Conservation (phyloP, 2,329 filamentous ascomycete genomes). For the Aschersonia sp. region DNA sequence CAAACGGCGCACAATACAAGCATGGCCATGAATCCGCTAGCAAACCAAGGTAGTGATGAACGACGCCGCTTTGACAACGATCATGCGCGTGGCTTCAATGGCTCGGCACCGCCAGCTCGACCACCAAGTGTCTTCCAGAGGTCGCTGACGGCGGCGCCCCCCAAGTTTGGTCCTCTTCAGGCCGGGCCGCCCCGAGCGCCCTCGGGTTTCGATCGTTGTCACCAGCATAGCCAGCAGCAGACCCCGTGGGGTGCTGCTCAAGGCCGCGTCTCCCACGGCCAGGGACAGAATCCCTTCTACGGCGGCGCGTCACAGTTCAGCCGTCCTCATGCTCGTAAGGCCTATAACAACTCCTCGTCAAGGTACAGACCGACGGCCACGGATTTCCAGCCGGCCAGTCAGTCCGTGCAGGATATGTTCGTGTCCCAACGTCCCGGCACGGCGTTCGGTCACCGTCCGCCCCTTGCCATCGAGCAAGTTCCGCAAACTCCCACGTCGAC, state of each 20-base stretch:
- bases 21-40: slow-evolving; percentile 10
- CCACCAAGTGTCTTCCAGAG: slow-evolving; percentile 13
- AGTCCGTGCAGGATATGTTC: not conserved
- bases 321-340: slow-evolving; percentile 2
- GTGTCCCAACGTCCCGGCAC: slow-evolving; percentile 6
- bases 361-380: slow-evolving; percentile 18
- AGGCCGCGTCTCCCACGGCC: slow-evolving; percentile 1
- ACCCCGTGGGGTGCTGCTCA: slow-evolving; percentile 10
- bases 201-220: slow-evolving; percentile 12
- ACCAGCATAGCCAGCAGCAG: slow-evolving; percentile 1
- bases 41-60: not conserved
- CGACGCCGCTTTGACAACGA: not conserved
- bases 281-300: slow-evolving; percentile 1
- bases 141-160: slow-evolving; percentile 8
- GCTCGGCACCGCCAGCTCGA: slow-evolving; percentile 9
- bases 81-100: slow-evolving; percentile 1
- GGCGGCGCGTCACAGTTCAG: slow-evolving; percentile 5
- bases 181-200: slow-evolving; percentile 14
- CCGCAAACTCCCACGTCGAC: slow-evolving; percentile 15
- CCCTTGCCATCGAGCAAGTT: slow-evolving; percentile 5
- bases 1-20: slow-evolving; percentile 13
- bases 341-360: slow-evolving; percentile 2
- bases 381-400: slow-evolving; percentile 14
- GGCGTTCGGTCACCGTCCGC: slow-evolving; percentile 7
- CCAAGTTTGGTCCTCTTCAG: slow-evolving; percentile 17